Base-by-base conservation (phyloP, 495 filamentous ascomycete genomes). In the Cairneyella variabilis region DNA sequence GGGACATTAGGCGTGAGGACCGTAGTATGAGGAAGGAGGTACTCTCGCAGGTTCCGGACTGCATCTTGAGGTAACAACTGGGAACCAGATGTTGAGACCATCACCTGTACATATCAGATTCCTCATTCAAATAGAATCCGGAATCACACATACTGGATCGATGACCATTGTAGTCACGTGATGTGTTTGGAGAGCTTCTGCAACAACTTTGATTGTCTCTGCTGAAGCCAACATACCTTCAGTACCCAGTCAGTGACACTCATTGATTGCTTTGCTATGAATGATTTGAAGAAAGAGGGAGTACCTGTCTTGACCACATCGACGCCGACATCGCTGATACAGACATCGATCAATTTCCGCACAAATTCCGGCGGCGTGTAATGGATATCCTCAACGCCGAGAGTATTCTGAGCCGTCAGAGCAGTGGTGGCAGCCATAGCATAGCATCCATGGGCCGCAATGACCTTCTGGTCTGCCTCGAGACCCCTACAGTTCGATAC, bases 341-440 rank as follows among this genome's bases (percentile, higher is more conserved):
- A 85, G 27, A 86, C 86, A 72, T 89, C 83, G 48, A 98, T 90
- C 64, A 93, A 88, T 71, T 90, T 88, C 53, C 74, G 70, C 14
- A 97, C 78, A 68, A 96, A 96, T 36, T 79, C 75, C 1, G 86
- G 69, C 1, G 93, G 93, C 6, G 87, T 77, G 51, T 85, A 70
- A 62, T 96, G 89, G 52, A 97, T 92, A 54, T 76, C 89, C 45
- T 79, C 72, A 17, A 98, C 90, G 0, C 90, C 90, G 23, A 78
- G 72, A 2, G 93, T 98, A 69, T 96, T 96, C 66, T 98, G 93
- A 18, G 90, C 91, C 14, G 93, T 98, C 59, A 98, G 70, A 17
- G 91, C 92, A 2, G 93, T 96, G 28, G 91, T 96, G n/a, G 90
- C 87, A 37, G 92, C 96, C 80, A 96, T 93, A 51, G 90, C 91